These are phyloP conservation scores for Zymoseptoria tritici DNA, from an alignment of 2,329 filamentous ascomycete genomes.

Conservation along the genomic window DNA sequence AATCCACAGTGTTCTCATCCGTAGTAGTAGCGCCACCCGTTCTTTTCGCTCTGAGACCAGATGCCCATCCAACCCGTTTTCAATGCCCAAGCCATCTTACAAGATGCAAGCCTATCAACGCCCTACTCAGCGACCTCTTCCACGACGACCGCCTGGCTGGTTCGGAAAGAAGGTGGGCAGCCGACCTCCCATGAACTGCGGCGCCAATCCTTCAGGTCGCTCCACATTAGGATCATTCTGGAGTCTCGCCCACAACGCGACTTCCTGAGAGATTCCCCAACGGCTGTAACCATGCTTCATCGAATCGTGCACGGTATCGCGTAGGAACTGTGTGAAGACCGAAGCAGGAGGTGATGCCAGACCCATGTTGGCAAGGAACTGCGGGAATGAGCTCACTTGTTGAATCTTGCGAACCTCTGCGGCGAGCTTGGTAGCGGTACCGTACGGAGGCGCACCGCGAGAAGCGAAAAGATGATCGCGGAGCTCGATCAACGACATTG, in stretches of 20 bases:
- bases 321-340: slow-evolving; percentile 13
- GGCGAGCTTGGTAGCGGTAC: slow-evolving; percentile 14
- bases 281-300: slow-evolving; percentile 15
- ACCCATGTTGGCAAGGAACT: slow-evolving; percentile 14
- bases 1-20: too few species aligned
- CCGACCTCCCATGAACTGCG: neutral
- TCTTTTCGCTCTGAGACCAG: too few species aligned
- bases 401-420: slow-evolving; percentile 15
- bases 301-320: slow-evolving; percentile 10
- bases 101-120: neutral
- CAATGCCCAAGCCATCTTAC: neutral
- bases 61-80: too few species aligned
- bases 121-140: neutral
- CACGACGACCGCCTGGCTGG: neutral
- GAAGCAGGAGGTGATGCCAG: slow-evolving; percentile 3
- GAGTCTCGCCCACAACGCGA: slow-evolving; percentile 13
- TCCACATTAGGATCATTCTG: slow-evolving; percentile 12
- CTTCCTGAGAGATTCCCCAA: slow-evolving; percentile 13
- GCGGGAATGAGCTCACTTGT: slow-evolving; percentile 12
- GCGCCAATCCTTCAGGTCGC: slow-evolving; percentile 7
- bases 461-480: slow-evolving; percentile 15
- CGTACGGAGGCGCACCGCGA: slow-evolving; percentile 15
- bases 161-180: slow-evolving; percentile 12
- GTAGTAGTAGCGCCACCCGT: too few species aligned
- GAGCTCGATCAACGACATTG: slow-evolving; percentile 9